A percentile compares a stretch with the other conserved stretches of the same genome.
Conservation (phyloP, 805 yeast genomes). For the Pichia ethanolica region DNA sequence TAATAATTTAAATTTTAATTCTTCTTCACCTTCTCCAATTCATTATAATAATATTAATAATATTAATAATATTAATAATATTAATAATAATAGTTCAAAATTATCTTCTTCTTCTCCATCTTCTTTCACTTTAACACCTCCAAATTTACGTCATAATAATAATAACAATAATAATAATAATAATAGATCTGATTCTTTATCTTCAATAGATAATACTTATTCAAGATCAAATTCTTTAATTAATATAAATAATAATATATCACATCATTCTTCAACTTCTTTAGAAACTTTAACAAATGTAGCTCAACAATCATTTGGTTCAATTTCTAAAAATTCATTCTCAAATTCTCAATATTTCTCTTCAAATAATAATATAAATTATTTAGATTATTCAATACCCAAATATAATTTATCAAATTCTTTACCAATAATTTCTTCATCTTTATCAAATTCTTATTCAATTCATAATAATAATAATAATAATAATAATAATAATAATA, state of each 20-base stretch:
- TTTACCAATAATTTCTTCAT: no score
- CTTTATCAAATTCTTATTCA: no score
- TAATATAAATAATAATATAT: neutral
- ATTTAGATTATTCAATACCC: conserved; percentile 4
- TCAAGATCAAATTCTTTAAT: conserved; percentile 1
- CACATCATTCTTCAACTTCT: neutral
- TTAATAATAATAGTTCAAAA: no score
- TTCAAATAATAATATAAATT: neutral
- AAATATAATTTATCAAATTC: neutral
- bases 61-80: no score
- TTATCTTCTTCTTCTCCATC: neutral
- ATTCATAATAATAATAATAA: no score
- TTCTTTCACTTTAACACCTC: neutral
- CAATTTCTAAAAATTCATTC: neutral
- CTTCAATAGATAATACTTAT: conserved; percentile 8
- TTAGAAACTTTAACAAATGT: conserved; percentile 9
- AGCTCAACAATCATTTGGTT: conserved; percentile 11
- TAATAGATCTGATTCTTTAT: conserved; percentile 10
- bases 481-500: no score
- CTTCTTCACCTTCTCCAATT: no score
- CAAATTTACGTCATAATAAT: conserved; percentile 6
- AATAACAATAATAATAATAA: neutral
- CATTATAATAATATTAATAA: no score
- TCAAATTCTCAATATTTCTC: conserved; percentile 2
- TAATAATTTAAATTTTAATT: neutral